A percentile compares a stretch with the other conserved stretches of the same genome.
phyloP scores from a whole-genome alignment of 2,329 filamentous ascomycete genomes.

The Beauveria bassiana region DNA sequence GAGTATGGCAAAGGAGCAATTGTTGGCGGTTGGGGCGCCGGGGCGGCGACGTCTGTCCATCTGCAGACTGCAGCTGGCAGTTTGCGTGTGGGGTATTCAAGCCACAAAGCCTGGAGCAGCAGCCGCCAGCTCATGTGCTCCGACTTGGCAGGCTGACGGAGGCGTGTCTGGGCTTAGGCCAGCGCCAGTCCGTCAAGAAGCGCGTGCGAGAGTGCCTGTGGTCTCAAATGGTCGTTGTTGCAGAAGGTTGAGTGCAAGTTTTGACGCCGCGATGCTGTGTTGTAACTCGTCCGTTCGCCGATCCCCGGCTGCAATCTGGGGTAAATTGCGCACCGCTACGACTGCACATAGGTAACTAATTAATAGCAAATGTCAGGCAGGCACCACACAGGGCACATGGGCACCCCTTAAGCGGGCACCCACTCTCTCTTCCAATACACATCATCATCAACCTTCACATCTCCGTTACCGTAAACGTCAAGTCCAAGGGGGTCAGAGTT shows the following conservation, averaged over 20 bases:
- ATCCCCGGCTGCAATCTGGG: slow-evolving; percentile 8
- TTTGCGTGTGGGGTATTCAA: slow-evolving; percentile 9
- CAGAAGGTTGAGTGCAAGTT: background rate
- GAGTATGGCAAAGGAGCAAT: background rate
- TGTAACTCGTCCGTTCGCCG: slow-evolving; percentile 3
- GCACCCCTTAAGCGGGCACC: no score
- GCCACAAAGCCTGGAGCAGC: slow-evolving; percentile 4
- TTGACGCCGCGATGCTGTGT: background rate
- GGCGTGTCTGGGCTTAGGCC: background rate
- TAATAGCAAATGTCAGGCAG: no score
- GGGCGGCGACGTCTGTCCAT: slow-evolving; percentile 2
- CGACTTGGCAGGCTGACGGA: slow-evolving; percentile 1
- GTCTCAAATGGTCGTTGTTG: background rate
- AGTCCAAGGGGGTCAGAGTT: no score
- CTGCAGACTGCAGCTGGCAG: background rate
- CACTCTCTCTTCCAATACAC: no score
- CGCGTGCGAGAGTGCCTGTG: background rate
- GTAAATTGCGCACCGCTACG: background rate
- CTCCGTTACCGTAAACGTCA: background rate
- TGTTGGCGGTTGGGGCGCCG: slow-evolving; percentile 3
- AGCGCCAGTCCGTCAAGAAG: background rate
- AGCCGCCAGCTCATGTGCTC: background rate
- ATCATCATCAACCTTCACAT: no score
- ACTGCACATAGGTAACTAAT: background rate
- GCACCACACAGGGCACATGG: no score